Evolutionary conservation across 148 eudicot genomes (phyloP), one percentile per base, ranked within the genome.

Genomic region (Limonium bicolor): DNA sequence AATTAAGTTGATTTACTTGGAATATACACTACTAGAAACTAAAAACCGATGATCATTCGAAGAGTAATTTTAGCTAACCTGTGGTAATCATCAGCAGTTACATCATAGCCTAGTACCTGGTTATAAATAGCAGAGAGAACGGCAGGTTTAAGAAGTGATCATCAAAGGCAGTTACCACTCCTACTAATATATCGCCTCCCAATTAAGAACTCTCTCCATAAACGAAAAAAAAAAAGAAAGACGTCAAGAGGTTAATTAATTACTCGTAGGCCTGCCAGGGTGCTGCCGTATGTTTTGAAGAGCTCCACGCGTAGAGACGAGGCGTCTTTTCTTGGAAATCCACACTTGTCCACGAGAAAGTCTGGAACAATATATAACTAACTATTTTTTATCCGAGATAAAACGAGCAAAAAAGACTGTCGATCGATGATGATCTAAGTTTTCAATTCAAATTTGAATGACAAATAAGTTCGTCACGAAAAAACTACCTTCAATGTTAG

Each of bases 191-290:
- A 8, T 17, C 9, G 5, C 12, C 31, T 36, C 27, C 14, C 3
- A 13, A 43, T 4, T 27, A 12, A 50, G 16, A 30, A 37, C 32
- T 36, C 9, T 8, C 21, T 15, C 3, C 5, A 35, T 17, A 15
- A 17, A 8, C 0, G 6, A 16, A 7, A 12, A 3, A 10, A 38
- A 34, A 9, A 19, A 51, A 24, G 24, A 23, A 22, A 5, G 25
- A 46, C 29, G 11, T 16, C 24, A 14, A 10, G 22, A 26, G 30
- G 1, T 16, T 30, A 25, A 36, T 33, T 16, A 38, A 41, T 45
- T 56, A 88, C 96, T 50, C 96, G 61, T 18, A 83, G 62, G 22
- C 94, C 96, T 16, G 92, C 96, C 11, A 88, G 67, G 38, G 96
- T 54, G 71, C 96, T 79, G 36, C 96, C 96, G 34, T 87, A 72